Evolutionary conservation across 148 eudicot species (phyloP).

Genomic region (Heliamphora exappendiculata): DNA sequence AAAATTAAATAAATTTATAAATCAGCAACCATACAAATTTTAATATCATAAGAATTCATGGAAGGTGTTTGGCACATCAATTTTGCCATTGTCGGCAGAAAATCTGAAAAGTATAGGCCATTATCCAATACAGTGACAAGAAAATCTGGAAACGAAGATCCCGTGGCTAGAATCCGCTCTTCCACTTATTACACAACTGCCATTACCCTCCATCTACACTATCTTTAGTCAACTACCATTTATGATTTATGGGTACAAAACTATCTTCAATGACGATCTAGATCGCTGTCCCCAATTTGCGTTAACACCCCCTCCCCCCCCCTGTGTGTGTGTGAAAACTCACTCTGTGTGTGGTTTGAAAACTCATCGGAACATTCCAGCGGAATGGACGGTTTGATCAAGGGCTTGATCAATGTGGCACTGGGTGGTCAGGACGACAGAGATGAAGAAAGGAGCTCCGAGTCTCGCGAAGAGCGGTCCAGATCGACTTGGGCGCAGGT

Average conservation of each 20-base stretch:
- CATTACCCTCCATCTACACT: conserved; percentile 13
- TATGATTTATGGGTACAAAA: neutral
- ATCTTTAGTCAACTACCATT: conserved; percentile 7
- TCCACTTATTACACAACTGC: neutral
- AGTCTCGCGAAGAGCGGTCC: conserved; percentile 45
- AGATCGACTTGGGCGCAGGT: conserved; percentile 94
- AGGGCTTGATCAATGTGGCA: conserved; percentile 59
- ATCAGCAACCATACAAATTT: too few relatives aligned
- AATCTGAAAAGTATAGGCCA: too few relatives aligned
- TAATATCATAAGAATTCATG: too few relatives aligned
- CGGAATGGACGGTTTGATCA: conserved; percentile 61
- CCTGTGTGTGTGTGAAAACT: too few relatives aligned
- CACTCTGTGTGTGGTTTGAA: neutral
- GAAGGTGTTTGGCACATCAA: too few relatives aligned
- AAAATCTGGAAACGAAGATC: too few relatives aligned
- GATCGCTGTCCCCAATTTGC: neutral
- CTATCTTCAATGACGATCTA: neutral
- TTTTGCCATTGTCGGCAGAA: too few relatives aligned
- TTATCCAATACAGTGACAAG: too few relatives aligned
- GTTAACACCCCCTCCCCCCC: neutral
- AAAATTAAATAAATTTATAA: too few relatives aligned
- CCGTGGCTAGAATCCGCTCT: too few relatives aligned
- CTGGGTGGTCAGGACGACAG: conserved; percentile 38
- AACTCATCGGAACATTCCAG: neutral
- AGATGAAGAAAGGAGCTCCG: conserved; percentile 18